Percentiles rank a stretch among this genome's conserved stretches.
phyloP scores from a whole-genome alignment of 805 yeast genomes.

The Metschnikowia noctiluminum region DNA sequence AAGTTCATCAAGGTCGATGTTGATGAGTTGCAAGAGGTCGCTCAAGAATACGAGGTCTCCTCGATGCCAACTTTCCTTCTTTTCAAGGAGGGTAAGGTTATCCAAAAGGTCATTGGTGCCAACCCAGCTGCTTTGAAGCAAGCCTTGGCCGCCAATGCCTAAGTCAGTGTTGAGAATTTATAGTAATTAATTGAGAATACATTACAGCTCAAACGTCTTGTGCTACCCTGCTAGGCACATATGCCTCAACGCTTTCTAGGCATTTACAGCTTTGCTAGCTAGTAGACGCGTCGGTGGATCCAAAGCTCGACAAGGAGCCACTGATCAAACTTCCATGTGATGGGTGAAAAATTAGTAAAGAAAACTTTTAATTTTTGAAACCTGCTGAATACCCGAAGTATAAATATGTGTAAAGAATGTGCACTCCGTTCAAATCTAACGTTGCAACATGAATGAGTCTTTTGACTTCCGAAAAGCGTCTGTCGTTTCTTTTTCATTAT shows the following conservation, averaged over 20 bases:
- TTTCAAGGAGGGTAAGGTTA: slow-evolving; percentile 78
- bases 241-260: no score
- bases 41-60: slow-evolving; percentile 57
- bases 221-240: no score
- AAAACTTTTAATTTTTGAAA: no score
- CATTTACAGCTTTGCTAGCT: no score
- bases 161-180: slow-evolving; percentile 12
- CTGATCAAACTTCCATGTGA: no score
- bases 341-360: no score
- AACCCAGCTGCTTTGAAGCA: slow-evolving; percentile 81
- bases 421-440: no score
- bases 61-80: slow-evolving; percentile 65
- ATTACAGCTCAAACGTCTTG: neutral
- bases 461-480: neutral
- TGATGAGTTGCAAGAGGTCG: slow-evolving; percentile 75
- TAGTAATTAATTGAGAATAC: neutral
- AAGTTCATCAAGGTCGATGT: slow-evolving; percentile 89
- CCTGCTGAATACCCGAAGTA: no score
- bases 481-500: neutral
- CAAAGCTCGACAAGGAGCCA: no score
- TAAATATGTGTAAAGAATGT: no score
- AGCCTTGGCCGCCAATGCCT: slow-evolving; percentile 53
- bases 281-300: no score
- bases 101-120: slow-evolving; percentile 84
- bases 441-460: no score